Evolutionary conservation across 1,284 basidiomycete genomes (phyloP).

Genomic region (Porodaedalea pini): DNA sequence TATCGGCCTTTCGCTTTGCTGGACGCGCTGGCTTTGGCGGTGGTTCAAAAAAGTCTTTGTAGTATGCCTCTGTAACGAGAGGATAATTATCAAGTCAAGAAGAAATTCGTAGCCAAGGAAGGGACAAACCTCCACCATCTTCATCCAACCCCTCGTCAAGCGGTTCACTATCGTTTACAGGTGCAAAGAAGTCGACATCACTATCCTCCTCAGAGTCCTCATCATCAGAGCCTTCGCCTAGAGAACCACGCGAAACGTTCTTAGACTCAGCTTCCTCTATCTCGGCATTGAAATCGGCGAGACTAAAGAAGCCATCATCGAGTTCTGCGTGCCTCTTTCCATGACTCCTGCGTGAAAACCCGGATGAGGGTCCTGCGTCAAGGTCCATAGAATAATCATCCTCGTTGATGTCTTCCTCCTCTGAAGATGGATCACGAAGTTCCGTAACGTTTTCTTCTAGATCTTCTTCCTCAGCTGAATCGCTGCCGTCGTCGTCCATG

Average conservation of each 20-base stretch:
- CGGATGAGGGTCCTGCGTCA: constrained; percentile 17
- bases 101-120: constrained; percentile 6
- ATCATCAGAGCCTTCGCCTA: constrained; percentile 57
- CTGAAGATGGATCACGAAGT: constrained; percentile 47
- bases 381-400: constrained; percentile 27
- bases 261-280: constrained; percentile 78
- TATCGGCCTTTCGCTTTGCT: constrained; percentile 23
- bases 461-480: constrained; percentile 36
- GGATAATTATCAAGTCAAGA: constrained; percentile 11
- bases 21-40: constrained; percentile 35
- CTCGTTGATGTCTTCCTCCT: constrained; percentile 40
- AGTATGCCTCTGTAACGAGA: constrained; percentile 49
- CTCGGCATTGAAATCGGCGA: constrained; percentile 86
- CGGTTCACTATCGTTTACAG: constrained; percentile 42
- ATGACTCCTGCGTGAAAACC: constrained; percentile 15
- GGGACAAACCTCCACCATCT: constrained; percentile 40
- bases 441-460: constrained; percentile 39
- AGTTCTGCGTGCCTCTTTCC: constrained; percentile 53
- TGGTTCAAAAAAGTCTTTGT: constrained; percentile 72
- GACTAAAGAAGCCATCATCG: constrained; percentile 93
- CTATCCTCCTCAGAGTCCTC: constrained; percentile 42
- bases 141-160: constrained; percentile 39
- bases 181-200: constrained; percentile 69
- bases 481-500: constrained; percentile 32
- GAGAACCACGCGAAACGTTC: constrained; percentile 55